phyloP scores from a whole-genome alignment of 169 alveolate species.

The Perkinsus chesapeaki region DNA sequence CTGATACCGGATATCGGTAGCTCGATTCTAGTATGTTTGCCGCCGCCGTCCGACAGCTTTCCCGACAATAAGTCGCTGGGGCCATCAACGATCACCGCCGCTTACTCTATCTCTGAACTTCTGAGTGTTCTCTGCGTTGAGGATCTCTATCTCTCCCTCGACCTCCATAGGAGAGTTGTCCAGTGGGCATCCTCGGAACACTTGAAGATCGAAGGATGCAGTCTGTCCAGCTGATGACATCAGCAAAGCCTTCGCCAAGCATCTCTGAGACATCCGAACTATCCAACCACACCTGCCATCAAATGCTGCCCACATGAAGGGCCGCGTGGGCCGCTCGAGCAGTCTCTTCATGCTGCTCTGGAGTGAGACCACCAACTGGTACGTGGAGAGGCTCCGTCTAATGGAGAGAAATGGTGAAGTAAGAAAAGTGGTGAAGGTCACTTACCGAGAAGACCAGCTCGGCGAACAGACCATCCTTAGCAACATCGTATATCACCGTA shows the following conservation, averaged over 20 bases:
- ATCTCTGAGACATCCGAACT: not conserved
- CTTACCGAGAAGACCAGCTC: not conserved
- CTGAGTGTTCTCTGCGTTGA: not conserved
- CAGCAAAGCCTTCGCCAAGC: not conserved
- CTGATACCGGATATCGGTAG: no score
- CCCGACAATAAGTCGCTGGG: no score
- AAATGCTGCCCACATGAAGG: not conserved
- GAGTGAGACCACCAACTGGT: not conserved
- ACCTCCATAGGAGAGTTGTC: not conserved
- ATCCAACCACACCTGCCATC: not conserved
- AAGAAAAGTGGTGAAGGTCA: not conserved
- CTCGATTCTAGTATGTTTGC: no score
- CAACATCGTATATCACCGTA: not conserved
- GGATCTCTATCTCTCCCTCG: not conserved
- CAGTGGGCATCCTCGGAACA: not conserved
- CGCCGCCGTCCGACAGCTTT: no score
- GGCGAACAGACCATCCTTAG: not conserved
- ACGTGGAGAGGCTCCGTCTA: not conserved
- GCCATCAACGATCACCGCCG: not conserved
- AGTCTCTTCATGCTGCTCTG: not conserved
- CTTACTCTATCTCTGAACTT: not conserved
- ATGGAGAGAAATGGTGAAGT: not conserved
- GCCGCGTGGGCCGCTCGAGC: not conserved
- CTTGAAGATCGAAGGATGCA: not conserved
- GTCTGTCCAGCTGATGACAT: not conserved